phyloP scores from a whole-genome alignment of 371 early-diverging fungal species.

The Gilbertella persicaria region DNA sequence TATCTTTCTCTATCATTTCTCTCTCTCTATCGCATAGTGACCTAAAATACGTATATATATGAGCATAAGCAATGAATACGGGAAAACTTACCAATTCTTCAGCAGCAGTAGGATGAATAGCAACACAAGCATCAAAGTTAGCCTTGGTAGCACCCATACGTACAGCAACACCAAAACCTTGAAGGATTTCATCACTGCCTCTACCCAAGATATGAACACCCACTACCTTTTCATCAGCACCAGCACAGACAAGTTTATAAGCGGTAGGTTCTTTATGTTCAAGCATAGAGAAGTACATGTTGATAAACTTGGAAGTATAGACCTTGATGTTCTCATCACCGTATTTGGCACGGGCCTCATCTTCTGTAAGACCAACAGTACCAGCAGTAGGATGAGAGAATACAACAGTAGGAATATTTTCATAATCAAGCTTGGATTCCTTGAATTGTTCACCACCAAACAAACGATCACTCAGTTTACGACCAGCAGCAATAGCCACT shows the following conservation, averaged over 20 bases:
- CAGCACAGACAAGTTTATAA: conserved; percentile 87
- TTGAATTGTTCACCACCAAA: conserved; percentile 75
- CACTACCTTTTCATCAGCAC: conserved; percentile 91
- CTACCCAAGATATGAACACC: conserved; percentile 95
- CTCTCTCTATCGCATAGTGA: conserved; percentile 22
- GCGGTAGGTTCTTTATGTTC: conserved; percentile 88
- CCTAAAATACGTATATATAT: not conserved
- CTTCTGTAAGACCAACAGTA: conserved; percentile 88
- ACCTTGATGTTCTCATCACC: conserved; percentile 83
- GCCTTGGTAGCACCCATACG: conserved; percentile 96
- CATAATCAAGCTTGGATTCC: conserved; percentile 86
- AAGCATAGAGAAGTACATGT: conserved; percentile 89
- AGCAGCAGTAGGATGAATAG: conserved; percentile 98
- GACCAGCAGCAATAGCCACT: conserved; percentile 95
- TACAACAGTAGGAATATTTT: conserved; percentile 93
- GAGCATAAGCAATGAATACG: not conserved
- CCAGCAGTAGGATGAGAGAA: conserved; percentile 96
- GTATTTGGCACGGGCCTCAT: conserved; percentile 73
- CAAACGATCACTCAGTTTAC: conserved; percentile 89
- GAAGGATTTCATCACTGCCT: conserved; percentile 94
- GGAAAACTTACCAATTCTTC: conserved; percentile 76
- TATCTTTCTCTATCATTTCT: conserved; percentile 1
- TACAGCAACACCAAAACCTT: conserved; percentile 86
- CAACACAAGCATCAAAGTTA: conserved; percentile 94
- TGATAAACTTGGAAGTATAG: conserved; percentile 85